phyloP scores from a whole-genome alignment of 257 asterid species.

The Przewalskia tangutica region DNA sequence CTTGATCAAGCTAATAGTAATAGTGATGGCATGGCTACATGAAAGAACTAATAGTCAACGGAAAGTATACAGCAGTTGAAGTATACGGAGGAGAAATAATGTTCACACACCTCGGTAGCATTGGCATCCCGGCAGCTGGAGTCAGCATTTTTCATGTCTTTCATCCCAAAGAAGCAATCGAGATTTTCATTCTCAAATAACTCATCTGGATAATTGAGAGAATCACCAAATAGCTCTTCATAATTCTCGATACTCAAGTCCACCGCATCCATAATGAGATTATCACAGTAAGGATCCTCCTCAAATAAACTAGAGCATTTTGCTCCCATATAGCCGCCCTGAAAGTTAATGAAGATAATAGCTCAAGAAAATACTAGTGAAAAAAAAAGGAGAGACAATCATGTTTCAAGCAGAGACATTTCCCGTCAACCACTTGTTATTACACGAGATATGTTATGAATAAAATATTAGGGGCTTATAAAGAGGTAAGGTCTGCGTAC shows the following conservation, averaged over 20 bases:
- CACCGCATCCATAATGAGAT: conserved; percentile 41
- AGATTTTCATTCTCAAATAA: conserved; percentile 36
- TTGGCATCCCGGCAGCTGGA: conserved; percentile 31
- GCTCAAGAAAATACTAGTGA: neutral
- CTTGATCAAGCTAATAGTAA: neutral
- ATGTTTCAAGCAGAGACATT: neutral
- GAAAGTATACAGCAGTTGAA: neutral
- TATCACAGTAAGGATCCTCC: conserved; percentile 34
- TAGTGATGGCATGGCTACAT: neutral
- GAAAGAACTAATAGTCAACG: neutral
- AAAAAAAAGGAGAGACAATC: neutral
- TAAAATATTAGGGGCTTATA: too few species aligned
- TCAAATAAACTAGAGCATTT: conserved; percentile 26
- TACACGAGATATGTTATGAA: too few species aligned
- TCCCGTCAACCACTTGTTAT: neutral
- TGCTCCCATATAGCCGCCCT: conserved; percentile 25
- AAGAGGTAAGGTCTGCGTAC: too few species aligned
- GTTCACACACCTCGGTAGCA: conserved; percentile 32
- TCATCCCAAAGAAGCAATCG: conserved; percentile 34
- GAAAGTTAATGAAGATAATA: conserved; percentile 6
- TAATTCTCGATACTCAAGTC: conserved; percentile 49
- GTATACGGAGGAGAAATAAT: neutral
- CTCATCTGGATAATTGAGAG: conserved; percentile 34
- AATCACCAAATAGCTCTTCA: conserved; percentile 37
- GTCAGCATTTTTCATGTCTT: conserved; percentile 25